Conservation (phyloP, 805 yeast species). For the Candida jianshihensis region DNA sequence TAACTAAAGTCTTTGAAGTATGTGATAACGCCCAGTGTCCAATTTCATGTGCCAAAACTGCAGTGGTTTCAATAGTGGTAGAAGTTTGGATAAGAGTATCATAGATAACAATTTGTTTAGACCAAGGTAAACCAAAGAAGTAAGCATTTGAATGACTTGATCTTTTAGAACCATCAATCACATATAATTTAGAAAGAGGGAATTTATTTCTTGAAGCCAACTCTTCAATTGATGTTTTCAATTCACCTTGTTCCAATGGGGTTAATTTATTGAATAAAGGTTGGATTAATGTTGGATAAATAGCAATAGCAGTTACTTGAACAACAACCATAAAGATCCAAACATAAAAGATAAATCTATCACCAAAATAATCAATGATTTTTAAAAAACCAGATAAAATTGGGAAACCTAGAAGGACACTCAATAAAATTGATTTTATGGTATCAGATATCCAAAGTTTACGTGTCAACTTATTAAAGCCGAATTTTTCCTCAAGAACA, state of each 20-base stretch:
- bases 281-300: slow-evolving; percentile 79
- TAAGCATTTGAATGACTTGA: slow-evolving; percentile 96
- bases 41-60: slow-evolving; percentile 96
- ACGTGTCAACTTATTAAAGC: slow-evolving; percentile 82
- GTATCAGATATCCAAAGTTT: slow-evolving; percentile 68
- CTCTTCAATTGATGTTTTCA: slow-evolving; percentile 72
- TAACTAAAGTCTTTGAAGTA: slow-evolving; percentile 64
- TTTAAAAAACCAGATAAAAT: slow-evolving; percentile 68
- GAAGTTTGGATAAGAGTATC: slow-evolving; percentile 86
- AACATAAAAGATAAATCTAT: slow-evolving; percentile 72
- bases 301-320: slow-evolving; percentile 67
- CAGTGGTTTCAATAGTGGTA: slow-evolving; percentile 73
- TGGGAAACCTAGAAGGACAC: slow-evolving; percentile 61
- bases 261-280: slow-evolving; percentile 90
- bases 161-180: slow-evolving; percentile 95
- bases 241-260: slow-evolving; percentile 85
- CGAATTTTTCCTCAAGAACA: slow-evolving; percentile 86
- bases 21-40: slow-evolving; percentile 97
- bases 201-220: slow-evolving; percentile 71
- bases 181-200: slow-evolving; percentile 82
- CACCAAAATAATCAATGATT: slow-evolving; percentile 75
- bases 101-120: slow-evolving; percentile 87
- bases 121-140: slow-evolving; percentile 94
- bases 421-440: slow-evolving; percentile 51
- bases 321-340: slow-evolving; percentile 64